Base-by-base conservation (phyloP, 2,329 filamentous ascomycete genomes). In the Botrytis paeoniae region DNA sequence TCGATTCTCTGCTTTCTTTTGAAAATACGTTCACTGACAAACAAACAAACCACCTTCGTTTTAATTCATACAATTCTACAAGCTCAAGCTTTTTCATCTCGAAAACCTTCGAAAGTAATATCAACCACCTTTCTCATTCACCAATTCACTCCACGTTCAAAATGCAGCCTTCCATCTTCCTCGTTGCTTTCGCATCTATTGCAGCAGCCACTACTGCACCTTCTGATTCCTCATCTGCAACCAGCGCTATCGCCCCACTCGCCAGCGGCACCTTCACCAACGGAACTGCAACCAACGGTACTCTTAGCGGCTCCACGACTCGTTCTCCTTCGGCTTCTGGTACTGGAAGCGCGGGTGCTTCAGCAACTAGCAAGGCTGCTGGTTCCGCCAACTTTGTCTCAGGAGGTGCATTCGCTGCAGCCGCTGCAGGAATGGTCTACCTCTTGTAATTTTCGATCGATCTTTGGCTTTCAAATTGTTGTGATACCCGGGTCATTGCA, bases 151-250 rank as follows among this genome's bases (percentile, higher is more conserved):
- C 60, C 64, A 37, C 41, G 20, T 54, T 25, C 54, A 75, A 74
- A 66, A 76, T 76, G 75, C 65, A 72, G 48, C 61, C 66, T 39
- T 73, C 74, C 45, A 32, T 76, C 62, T 39, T 74, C 43, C 32
- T 75, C 62, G 32, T 75, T 70, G 69, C 73, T 54, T 72, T 76
- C 48, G 74, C 73, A 45, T 71, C 71, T 41, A 7, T 75, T 59
- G 75, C 74, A 22, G 45, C 70, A 37, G 76, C 76, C 59, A 70
- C 74, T 32, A 74, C 74, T n/a, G 71, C 73, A 29, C n/a, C 45
- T 20, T 43, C 66, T 65, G n/a, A 39, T n/a, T 29, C 71, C 29
- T 32, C 72, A 62, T 51, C 72, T n/a, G 60, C 70, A 9, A 54
- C 73, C 64, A 60, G 65, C 18, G 70, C 59, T 35, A 54, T 43